Evolutionary conservation across 176 grass and related monocot species (phyloP), one percentile per base, ranked within the genome.

Genomic region (Luzula sylvatica): DNA sequence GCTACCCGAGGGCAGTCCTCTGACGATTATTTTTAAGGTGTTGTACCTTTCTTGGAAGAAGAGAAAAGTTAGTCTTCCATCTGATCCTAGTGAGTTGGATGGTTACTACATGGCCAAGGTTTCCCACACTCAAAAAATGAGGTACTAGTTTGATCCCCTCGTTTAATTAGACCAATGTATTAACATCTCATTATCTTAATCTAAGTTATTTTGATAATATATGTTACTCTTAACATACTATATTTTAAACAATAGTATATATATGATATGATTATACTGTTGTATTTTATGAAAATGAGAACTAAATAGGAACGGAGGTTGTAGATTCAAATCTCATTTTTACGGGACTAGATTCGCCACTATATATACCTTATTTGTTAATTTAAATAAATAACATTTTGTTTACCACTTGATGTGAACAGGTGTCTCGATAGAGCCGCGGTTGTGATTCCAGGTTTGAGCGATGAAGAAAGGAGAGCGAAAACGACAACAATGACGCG

Each of bases 351-450:
- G n/a, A n/a, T n/a, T n/a, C n/a, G n/a, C n/a, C n/a, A n/a, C n/a
- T n/a, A n/a, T n/a, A n/a, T n/a, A n/a, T n/a, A n/a, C n/a, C n/a
- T n/a, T n/a, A n/a, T n/a, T n/a, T n/a, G n/a, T n/a, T n/a, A n/a
- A n/a, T n/a, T n/a, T n/a, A n/a, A n/a, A n/a, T n/a, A n/a, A n/a
- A n/a, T n/a, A n/a, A n/a, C n/a, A n/a, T n/a, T n/a, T n/a, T n/a
- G n/a, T n/a, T n/a, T n/a, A 12, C 11, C n/a, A 42, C 12, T 22
- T 38, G 27, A 8, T 3, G 7, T n/a, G 15, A 35, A 15, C 40
- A 83, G 79, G 55, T 77, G 55, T 23, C 50, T 83, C 0, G 79
- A 78, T 69, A 83, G 72, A 65, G 73, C 79, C 0, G 79, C 73
- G 2, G 56, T 83, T 15, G 32, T 14, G 55, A 23, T 47, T 11